A percentile compares a stretch with the other conserved stretches of the same genome.
phyloP scores from a whole-genome alignment of 2,329 filamentous ascomycete species.

The Nannizziopsis arthrosporioides region DNA sequence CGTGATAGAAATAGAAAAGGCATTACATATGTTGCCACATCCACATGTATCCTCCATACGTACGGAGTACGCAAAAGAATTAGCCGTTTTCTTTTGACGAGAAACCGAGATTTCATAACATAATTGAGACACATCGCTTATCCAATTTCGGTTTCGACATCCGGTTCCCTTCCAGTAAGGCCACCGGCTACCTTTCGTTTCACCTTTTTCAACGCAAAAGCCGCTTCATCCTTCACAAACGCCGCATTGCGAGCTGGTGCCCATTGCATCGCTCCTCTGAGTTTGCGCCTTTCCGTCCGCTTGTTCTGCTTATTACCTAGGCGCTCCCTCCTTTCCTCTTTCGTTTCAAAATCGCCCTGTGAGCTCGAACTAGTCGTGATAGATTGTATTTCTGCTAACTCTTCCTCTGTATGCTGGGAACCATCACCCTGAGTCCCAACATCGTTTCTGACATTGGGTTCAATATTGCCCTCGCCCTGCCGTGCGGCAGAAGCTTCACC shows the following conservation, averaged over 20 bases:
- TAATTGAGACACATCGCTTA: not conserved
- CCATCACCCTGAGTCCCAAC: conserved; percentile 2
- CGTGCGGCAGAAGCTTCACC: conserved; percentile 16
- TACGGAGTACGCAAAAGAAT: too few species aligned
- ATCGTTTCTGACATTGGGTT: not conserved
- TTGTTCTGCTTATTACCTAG: conserved; percentile 29
- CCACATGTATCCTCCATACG: too few species aligned
- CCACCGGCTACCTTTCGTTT: conserved; percentile 60
- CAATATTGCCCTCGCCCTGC: conserved; percentile 16
- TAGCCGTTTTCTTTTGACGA: too few species aligned
- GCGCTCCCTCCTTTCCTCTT: conserved; percentile 14
- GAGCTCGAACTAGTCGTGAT: conserved; percentile 19
- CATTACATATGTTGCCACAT: too few species aligned
- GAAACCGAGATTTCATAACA: not conserved
- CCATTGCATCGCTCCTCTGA: conserved; percentile 91
- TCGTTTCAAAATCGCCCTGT: conserved; percentile 13
- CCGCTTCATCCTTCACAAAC: conserved; percentile 80
- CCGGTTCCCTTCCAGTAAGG: conserved; percentile 70
- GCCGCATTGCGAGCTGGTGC: conserved; percentile 71
- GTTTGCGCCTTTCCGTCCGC: conserved; percentile 60
- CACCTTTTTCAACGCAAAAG: conserved; percentile 63
- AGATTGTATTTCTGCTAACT: conserved; percentile 19
- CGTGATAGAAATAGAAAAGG: too few species aligned
- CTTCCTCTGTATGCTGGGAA: conserved; percentile 27
- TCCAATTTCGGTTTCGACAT: conserved; percentile 63